Evolutionary conservation across 2,329 filamentous ascomycete species (phyloP).

Genomic region (Plectosphaerella plurivora): DNA sequence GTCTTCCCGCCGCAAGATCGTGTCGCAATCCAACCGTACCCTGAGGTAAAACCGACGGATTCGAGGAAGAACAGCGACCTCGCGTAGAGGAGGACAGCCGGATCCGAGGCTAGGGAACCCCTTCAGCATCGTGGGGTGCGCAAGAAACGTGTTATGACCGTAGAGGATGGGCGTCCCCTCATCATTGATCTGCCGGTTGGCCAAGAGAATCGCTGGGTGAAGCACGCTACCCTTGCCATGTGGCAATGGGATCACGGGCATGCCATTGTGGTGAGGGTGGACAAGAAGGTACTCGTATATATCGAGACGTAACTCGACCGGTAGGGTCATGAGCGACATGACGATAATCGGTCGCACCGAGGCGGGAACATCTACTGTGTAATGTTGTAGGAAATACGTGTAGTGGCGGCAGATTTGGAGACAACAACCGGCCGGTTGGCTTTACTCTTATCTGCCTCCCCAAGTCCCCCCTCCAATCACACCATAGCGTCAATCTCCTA

Average conservation of each 20-base stretch:
- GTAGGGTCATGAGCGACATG: slow-evolving; percentile 18
- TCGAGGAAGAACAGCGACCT: slow-evolving; percentile 20
- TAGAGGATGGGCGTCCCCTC: slow-evolving; percentile 39
- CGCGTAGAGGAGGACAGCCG: slow-evolving; percentile 24
- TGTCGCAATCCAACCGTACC: slow-evolving; percentile 35
- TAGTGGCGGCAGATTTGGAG: too few species aligned
- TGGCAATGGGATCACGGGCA: slow-evolving; percentile 3
- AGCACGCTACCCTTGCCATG: slow-evolving; percentile 15
- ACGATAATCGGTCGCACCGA: too few species aligned
- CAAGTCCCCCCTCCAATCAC: too few species aligned
- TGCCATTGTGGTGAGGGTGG: slow-evolving; percentile 18
- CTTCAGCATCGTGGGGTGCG: slow-evolving; percentile 34
- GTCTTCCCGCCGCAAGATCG: slow-evolving; percentile 22
- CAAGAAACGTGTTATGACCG: slow-evolving; percentile 36
- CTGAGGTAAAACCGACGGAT: slow-evolving; percentile 34
- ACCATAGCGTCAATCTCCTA: too few species aligned
- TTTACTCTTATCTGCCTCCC: too few species aligned
- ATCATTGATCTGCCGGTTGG: slow-evolving; percentile 33
- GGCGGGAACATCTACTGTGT: too few species aligned
- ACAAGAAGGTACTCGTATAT: slow-evolving; percentile 39
- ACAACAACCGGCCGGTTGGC: too few species aligned
- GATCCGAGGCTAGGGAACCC: slow-evolving; percentile 32
- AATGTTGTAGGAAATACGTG: too few species aligned
- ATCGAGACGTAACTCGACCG: slow-evolving; percentile 40
- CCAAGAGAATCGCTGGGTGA: slow-evolving; percentile 33